These are phyloP conservation scores for Polyporus tsugae DNA, from an alignment of 1,284 basidiomycete species.

Conservation along the genomic window DNA sequence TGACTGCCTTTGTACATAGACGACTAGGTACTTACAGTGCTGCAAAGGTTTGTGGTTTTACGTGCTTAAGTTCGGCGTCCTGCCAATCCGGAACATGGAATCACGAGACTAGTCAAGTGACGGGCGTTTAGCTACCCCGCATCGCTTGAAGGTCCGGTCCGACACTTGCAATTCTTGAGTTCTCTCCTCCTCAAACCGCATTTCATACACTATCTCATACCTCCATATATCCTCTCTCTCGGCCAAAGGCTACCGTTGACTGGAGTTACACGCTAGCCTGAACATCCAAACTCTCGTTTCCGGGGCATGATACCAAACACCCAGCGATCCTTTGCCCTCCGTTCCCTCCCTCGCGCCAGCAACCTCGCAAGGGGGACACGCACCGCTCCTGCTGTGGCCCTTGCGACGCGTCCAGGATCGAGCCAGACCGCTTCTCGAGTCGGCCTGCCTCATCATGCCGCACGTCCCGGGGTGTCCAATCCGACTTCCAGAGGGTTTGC, in stretches of 20 bases:
- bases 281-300: no score
- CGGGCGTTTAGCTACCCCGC: background rate
- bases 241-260: no score
- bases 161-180: no score
- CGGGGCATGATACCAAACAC: slow-evolving; percentile 27
- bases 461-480: background rate
- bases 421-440: background rate
- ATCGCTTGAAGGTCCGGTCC: background rate
- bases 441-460: background rate
- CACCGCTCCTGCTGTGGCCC: background rate
- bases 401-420: background rate
- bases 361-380: slow-evolving; percentile 3
- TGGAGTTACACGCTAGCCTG: no score
- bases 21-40: no score
- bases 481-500: slow-evolving; percentile 26
- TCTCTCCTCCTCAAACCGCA: no score
- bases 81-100: background rate
- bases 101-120: background rate
- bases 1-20: no score
- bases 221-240: no score
- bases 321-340: slow-evolving; percentile 26
- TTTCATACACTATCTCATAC: no score
- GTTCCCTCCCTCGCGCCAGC: slow-evolving; percentile 23
- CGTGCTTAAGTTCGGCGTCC: no score
- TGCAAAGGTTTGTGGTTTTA: no score